Evolutionary conservation across 352 stramenopile species (phyloP).

Genomic region (Globisporangium ultimum): DNA sequence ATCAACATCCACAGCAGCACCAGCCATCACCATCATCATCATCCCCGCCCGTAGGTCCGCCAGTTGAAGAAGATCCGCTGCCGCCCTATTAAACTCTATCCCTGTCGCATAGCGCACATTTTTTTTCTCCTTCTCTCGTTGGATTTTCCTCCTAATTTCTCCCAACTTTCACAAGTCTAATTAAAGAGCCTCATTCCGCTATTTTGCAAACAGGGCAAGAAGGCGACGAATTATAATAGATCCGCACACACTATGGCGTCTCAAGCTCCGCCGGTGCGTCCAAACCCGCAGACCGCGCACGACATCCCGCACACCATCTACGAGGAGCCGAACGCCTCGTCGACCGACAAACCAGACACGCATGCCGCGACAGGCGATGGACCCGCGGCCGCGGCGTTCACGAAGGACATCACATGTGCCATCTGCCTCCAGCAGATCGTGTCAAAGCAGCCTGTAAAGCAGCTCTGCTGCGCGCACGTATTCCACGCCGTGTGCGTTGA

Average conservation of each 20-base stretch:
- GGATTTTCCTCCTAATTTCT: neutral
- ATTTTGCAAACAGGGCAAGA: neutral
- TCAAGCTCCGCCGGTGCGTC: neutral
- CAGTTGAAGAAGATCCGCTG: conserved; percentile 2
- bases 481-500: conserved; percentile 67
- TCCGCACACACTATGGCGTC: neutral
- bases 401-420: conserved; percentile 20
- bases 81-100: neutral
- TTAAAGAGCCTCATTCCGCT: neutral
- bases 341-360: neutral
- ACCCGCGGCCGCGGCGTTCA: too few relatives aligned
- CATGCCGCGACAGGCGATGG: too few relatives aligned
- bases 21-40: neutral
- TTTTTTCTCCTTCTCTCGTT: neutral
- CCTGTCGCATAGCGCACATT: neutral
- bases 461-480: conserved; percentile 50
- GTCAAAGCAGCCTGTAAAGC: conserved; percentile 41
- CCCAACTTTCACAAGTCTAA: neutral
- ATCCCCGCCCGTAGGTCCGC: neutral
- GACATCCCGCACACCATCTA: conserved; percentile 13
- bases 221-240: neutral
- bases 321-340: neutral
- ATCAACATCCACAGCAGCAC: neutral
- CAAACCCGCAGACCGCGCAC: conserved; percentile 6
- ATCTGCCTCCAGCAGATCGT: conserved; percentile 33